These are phyloP conservation scores for Termitomyces sp. DNA, from an alignment of 768 basidiomycete species.

Conservation along the genomic window DNA sequence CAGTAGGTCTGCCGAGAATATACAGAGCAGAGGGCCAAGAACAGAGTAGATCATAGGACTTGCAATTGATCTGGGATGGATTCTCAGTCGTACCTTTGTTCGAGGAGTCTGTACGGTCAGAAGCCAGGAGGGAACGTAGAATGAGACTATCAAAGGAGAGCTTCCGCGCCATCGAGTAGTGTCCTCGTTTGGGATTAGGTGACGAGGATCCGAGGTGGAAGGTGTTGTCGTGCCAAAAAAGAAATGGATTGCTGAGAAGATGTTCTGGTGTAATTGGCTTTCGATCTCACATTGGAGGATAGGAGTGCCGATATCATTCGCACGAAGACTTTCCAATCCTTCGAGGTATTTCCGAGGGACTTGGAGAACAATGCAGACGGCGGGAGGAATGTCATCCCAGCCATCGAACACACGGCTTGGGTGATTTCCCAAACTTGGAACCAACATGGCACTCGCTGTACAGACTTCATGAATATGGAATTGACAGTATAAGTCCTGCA, in stretches of 20 bases:
- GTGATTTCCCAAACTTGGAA: background rate
- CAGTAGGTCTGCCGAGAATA: constrained; percentile 26
- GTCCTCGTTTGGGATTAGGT: constrained; percentile 28
- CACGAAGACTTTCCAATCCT: constrained; percentile 20
- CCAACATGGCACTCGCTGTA: constrained; percentile 23
- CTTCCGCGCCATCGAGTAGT: constrained; percentile 27
- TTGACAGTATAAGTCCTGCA: constrained; percentile 46
- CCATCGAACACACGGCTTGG: constrained; percentile 20
- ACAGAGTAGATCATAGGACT: constrained; percentile 16
- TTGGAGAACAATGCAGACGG: constrained; percentile 31
- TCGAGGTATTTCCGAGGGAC: constrained; percentile 31
- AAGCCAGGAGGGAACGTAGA: constrained; percentile 30
- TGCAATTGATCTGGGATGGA: constrained; percentile 20
- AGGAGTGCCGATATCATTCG: constrained; percentile 27
- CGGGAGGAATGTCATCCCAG: constrained; percentile 29
- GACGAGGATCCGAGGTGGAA: constrained; percentile 9
- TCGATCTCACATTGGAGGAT: constrained; percentile 33
- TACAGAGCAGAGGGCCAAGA: constrained; percentile 23
- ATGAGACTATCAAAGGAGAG: constrained; percentile 33
- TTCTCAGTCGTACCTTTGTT: constrained; percentile 24
- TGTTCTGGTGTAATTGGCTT: constrained; percentile 23
- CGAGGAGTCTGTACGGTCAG: constrained; percentile 21
- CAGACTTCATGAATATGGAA: constrained; percentile 39
- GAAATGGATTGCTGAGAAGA: constrained; percentile 31
- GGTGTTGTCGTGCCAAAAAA: constrained; percentile 28